A percentile compares a stretch with the other conserved stretches of the same genome.
Evolutionary conservation across 768 basidiomycete species (phyloP).

Genomic region (Russula dissimulans): DNA sequence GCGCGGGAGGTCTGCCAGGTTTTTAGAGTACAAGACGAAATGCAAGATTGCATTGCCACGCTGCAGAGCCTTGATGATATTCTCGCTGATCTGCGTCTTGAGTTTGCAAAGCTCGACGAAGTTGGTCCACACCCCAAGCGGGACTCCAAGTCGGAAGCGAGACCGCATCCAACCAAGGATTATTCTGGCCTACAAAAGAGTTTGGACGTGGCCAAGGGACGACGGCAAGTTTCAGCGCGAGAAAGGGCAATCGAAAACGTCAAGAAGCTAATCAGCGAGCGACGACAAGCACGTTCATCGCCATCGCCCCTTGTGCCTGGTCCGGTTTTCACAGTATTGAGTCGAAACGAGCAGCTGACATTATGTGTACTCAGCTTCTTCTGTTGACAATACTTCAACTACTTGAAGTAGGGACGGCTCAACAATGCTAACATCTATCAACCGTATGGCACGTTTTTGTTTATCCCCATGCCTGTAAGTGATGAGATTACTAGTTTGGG

Average conservation of each 20-base stretch:
- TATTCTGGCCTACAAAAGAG: conserved; percentile 36
- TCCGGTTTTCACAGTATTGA: background rate
- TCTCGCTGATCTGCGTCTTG: conserved; percentile 44
- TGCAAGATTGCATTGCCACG: conserved; percentile 50
- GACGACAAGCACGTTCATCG: background rate
- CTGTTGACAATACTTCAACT: background rate
- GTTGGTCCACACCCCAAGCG: background rate
- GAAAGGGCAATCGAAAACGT: conserved; percentile 60
- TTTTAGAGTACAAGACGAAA: conserved; percentile 60
- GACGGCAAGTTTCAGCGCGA: conserved; percentile 57
- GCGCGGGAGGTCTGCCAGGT: conserved; percentile 61
- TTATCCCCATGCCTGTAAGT: too few species aligned
- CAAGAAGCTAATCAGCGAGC: conserved; percentile 44
- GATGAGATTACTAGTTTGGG: too few species aligned
- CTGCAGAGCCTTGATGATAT: conserved; percentile 54
- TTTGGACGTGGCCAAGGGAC: conserved; percentile 52
- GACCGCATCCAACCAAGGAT: conserved; percentile 25
- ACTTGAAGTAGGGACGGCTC: background rate
- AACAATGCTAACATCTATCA: background rate
- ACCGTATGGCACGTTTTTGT: too few species aligned
- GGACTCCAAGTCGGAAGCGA: background rate
- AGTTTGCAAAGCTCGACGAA: conserved; percentile 29
- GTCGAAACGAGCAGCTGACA: background rate
- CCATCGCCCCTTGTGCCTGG: background rate
- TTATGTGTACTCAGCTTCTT: background rate